phyloP scores from a whole-genome alignment of 2,329 filamentous ascomycete species.

The Colletotrichum tropicale region DNA sequence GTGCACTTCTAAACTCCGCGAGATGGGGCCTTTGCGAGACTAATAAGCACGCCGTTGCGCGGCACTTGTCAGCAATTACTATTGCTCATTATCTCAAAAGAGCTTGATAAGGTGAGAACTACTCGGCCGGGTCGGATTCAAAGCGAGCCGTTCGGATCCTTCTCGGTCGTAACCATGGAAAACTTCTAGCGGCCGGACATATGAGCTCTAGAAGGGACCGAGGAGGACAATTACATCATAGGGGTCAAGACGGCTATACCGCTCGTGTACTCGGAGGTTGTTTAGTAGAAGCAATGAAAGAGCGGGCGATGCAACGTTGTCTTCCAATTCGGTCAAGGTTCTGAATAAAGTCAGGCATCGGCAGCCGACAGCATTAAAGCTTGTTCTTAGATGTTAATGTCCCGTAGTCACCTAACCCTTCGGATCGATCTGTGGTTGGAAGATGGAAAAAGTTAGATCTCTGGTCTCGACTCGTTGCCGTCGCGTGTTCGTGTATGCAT shows the following conservation, averaged over 20 bases:
- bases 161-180: background rate
- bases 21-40: background rate
- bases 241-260: background rate
- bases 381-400: background rate
- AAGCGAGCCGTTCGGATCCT: background rate
- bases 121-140: background rate
- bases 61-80: background rate
- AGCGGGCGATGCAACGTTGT: background rate
- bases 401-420: background rate
- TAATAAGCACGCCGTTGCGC: background rate
- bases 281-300: background rate
- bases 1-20: background rate
- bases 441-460: background rate
- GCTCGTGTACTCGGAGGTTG: too few relatives aligned
- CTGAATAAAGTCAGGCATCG: background rate
- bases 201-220: too few relatives aligned
- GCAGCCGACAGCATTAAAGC: background rate
- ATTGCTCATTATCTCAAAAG: background rate
- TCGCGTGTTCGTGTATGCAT: background rate
- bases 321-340: background rate
- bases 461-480: background rate
- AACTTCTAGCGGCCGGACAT: background rate
- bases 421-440: background rate
- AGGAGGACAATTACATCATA: background rate
- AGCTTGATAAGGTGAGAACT: constrained; percentile 24